Conservation (phyloP, 2,329 filamentous ascomycete species). For the Sporothrix pallida region DNA sequence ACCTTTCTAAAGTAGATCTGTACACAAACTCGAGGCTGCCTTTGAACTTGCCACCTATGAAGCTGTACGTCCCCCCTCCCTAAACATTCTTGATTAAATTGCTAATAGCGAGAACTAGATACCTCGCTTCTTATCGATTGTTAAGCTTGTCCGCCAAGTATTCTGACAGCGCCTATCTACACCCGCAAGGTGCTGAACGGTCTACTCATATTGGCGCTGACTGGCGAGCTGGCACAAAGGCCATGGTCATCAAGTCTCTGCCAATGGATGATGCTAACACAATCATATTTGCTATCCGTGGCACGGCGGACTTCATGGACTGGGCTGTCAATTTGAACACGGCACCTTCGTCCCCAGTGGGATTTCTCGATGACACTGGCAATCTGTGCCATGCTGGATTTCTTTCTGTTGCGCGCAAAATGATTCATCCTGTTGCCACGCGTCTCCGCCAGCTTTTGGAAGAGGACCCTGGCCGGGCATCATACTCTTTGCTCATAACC, state of each 20-base stretch:
- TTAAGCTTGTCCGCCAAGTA: slow-evolving; percentile 80
- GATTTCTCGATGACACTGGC: slow-evolving; percentile 77
- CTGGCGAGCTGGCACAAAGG: slow-evolving; percentile 76
- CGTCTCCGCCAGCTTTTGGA: slow-evolving; percentile 72
- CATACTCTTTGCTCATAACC: slow-evolving; percentile 77
- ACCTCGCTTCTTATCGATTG: slow-evolving; percentile 76
- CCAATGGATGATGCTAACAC: slow-evolving; percentile 78
- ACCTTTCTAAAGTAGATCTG: slow-evolving; percentile 77
- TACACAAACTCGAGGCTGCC: slow-evolving; percentile 81
- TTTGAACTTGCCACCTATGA: slow-evolving; percentile 68
- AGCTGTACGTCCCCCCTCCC: slow-evolving; percentile 57
- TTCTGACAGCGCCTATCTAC: slow-evolving; percentile 74
- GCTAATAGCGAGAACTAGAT: slow-evolving; percentile 50
- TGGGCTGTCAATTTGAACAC: slow-evolving; percentile 84
- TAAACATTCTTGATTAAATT: neutral
- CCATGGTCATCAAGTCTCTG: slow-evolving; percentile 83
- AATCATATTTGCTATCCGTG: slow-evolving; percentile 83
- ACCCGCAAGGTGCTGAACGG: slow-evolving; percentile 65
- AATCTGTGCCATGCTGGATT: slow-evolving; percentile 86
- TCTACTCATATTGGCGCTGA: slow-evolving; percentile 74
- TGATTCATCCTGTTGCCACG: slow-evolving; percentile 74
- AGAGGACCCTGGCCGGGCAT: slow-evolving; percentile 70
- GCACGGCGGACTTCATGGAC: slow-evolving; percentile 80
- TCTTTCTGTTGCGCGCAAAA: slow-evolving; percentile 73
- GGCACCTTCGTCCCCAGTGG: slow-evolving; percentile 66